These are phyloP conservation scores for Euphorbia celastroides DNA, from an alignment of 441 rosid genomes.

Conservation along the genomic window DNA sequence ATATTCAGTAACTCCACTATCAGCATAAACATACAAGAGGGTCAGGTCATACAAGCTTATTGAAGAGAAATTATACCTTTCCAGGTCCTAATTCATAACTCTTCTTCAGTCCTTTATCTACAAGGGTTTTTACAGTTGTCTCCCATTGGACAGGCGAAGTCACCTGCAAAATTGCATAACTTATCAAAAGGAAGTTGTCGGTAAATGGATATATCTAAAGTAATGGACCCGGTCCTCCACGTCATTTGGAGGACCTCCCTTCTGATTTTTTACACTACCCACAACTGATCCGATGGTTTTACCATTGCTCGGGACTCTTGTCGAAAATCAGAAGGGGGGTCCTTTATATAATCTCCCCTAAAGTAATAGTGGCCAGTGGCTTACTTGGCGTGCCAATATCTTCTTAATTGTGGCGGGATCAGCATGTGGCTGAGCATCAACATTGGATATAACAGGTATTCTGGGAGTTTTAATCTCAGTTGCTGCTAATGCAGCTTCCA, in stretches of 20 bases:
- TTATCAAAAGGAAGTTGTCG: no score
- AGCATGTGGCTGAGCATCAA: slow-evolving; percentile 88
- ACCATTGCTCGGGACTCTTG: no score
- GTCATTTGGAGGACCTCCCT: no score
- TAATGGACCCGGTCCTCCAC: no score
- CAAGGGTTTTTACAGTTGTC: slow-evolving; percentile 75
- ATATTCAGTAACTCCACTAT: slow-evolving; percentile 11
- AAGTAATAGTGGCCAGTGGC: slow-evolving; percentile 38
- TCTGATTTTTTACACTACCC: no score
- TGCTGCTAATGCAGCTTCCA: slow-evolving; percentile 83
- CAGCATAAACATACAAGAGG: neutral
- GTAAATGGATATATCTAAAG: no score
- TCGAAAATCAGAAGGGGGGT: no score
- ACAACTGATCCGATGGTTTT: no score
- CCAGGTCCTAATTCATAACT: slow-evolving; percentile 98
- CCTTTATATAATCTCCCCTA: no score
- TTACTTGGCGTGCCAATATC: slow-evolving; percentile 79
- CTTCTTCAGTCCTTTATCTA: slow-evolving; percentile 64
- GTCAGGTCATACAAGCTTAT: no score
- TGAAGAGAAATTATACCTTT: slow-evolving; percentile 43
- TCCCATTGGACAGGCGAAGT: slow-evolving; percentile 99
- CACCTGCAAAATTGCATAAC: slow-evolving; percentile 51
- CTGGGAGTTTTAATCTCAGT: slow-evolving; percentile 70
- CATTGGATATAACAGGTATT: slow-evolving; percentile 96
- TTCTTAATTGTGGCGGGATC: slow-evolving; percentile 85